These are phyloP conservation scores for Smittium mucronatum DNA, from an alignment of 371 early-diverging fungal species.

Conservation along the genomic window DNA sequence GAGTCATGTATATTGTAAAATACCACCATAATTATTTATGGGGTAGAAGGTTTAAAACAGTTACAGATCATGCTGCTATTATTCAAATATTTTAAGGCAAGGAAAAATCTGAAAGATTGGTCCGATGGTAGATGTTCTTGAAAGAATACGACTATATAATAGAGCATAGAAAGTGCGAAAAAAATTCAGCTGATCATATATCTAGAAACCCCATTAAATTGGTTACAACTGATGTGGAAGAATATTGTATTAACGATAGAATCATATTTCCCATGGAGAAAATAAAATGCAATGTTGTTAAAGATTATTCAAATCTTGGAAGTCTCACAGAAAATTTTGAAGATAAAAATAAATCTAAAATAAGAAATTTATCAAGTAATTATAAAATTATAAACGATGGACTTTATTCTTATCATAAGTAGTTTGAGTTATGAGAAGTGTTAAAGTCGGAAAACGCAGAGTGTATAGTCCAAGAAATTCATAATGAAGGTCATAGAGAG, in stretches of 20 bases:
- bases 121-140: slow-evolving; percentile 5
- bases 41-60: slow-evolving; percentile 15
- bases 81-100: background rate
- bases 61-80: slow-evolving; percentile 10
- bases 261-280: background rate
- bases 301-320: background rate
- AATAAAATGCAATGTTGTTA: background rate
- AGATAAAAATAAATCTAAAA: background rate
- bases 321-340: background rate
- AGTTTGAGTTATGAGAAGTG: background rate
- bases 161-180: background rate
- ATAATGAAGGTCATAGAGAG: background rate
- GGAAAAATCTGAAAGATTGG: slow-evolving; percentile 10
- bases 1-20: slow-evolving; percentile 18
- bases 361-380: background rate
- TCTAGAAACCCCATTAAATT: slow-evolving; percentile 4
- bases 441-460: slow-evolving; percentile 3
- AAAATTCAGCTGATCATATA: slow-evolving; percentile 4
- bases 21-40: slow-evolving; percentile 27
- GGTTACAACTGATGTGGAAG: background rate
- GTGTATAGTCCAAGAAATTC: background rate
- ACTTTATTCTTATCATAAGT: slow-evolving; percentile 1
- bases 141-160: slow-evolving; percentile 5
- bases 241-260: background rate
- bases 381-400: background rate